Conservation (phyloP, 2,329 filamentous ascomycete genomes). For the Ophiostoma pallidulum region DNA sequence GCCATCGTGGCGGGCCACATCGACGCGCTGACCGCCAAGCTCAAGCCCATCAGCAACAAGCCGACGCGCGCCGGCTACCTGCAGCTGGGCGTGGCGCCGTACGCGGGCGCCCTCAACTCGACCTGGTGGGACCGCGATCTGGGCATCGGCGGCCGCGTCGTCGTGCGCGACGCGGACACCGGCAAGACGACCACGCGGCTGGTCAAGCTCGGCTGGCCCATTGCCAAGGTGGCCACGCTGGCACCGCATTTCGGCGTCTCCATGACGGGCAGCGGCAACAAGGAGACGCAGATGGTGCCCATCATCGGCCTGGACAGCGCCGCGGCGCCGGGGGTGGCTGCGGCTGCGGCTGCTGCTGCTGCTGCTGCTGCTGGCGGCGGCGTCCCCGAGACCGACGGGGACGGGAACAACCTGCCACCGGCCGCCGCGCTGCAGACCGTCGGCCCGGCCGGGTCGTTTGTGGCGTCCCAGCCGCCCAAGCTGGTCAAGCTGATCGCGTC, state of each 20-base stretch:
- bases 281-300: conserved; percentile 88
- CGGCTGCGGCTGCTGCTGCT: too few species aligned
- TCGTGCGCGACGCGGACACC: conserved; percentile 62
- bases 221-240: conserved; percentile 83
- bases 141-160: conserved; percentile 77
- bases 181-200: conserved; percentile 73
- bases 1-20: conserved; percentile 71
- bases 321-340: conserved; percentile 37
- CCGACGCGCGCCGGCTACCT: conserved; percentile 76
- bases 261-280: conserved; percentile 60
- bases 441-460: conserved; percentile 62
- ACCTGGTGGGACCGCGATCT: conserved; percentile 99
- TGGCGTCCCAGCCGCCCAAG: conserved; percentile 71
- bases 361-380: too few species aligned
- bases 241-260: conserved; percentile 87
- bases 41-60: conserved; percentile 85
- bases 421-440: conserved; percentile 38
- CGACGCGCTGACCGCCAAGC: conserved; percentile 78
- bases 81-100: conserved; percentile 86
- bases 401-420: too few species aligned
- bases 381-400: too few species aligned
- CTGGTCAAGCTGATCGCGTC: conserved; percentile 75
- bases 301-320: conserved; percentile 82
- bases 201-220: conserved; percentile 87
- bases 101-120: conserved; percentile 74